Conservation (phyloP, 2,329 filamentous ascomycete species). For the Chaetomiaceae sp. region DNA sequence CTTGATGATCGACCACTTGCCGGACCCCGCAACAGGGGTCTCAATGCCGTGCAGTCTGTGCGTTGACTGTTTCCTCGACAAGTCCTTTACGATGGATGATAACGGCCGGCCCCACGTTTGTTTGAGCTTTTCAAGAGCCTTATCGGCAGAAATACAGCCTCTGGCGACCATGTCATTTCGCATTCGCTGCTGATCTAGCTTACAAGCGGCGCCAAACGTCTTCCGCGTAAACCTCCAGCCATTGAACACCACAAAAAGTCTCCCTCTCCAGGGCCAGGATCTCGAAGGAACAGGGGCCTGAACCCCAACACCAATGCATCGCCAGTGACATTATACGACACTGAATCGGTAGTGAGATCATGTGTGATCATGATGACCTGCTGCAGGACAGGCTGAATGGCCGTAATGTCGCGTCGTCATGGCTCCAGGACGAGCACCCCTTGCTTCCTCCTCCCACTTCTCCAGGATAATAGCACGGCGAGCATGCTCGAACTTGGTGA, state of each 20-base stretch:
- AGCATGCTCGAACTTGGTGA: constrained; percentile 14
- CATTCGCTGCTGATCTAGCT: too few relatives aligned
- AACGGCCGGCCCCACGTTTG: not conserved
- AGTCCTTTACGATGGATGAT: not conserved
- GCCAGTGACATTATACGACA: constrained; percentile 16
- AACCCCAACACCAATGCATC: too few relatives aligned
- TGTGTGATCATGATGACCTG: constrained; percentile 18
- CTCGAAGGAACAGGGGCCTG: too few relatives aligned
- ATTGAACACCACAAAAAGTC: too few relatives aligned
- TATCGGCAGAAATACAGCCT: constrained; percentile 15
- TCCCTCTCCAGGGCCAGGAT: too few relatives aligned
- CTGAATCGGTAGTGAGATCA: constrained; percentile 9
- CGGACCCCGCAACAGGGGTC: constrained; percentile 13
- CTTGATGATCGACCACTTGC: constrained; percentile 14
- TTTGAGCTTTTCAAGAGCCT: constrained; percentile 15
- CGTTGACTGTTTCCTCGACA: not conserved
- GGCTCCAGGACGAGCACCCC: constrained; percentile 11
- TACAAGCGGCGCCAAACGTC: too few relatives aligned
- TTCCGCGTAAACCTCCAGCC: too few relatives aligned
- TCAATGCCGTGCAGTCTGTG: constrained; percentile 19
- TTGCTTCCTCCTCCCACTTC: constrained; percentile 20
- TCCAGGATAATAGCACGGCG: constrained; percentile 11
- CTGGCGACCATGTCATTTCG: too few relatives aligned
- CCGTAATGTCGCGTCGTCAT: constrained; percentile 14
- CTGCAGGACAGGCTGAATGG: constrained; percentile 11